These are phyloP conservation scores for Aspergillus baeticus DNA, from an alignment of 495 filamentous ascomycete genomes.

Conservation along the genomic window DNA sequence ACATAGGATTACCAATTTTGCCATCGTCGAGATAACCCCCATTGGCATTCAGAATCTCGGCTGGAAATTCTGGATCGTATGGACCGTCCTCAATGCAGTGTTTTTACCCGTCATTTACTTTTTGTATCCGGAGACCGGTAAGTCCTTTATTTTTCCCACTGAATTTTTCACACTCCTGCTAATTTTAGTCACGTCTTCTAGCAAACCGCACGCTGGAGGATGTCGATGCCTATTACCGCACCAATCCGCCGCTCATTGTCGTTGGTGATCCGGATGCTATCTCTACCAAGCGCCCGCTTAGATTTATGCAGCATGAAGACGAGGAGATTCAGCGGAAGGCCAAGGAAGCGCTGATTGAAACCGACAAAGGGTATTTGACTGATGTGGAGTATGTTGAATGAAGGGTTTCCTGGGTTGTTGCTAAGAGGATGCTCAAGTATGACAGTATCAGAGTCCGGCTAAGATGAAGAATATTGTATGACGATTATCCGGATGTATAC, in stretches of 20 bases:
- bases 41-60: constrained; percentile 54
- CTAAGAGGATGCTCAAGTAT: no score
- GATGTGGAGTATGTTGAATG: no score
- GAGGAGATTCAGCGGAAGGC: constrained; percentile 19
- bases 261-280: constrained; percentile 34
- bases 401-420: no score
- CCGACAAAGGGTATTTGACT: no score
- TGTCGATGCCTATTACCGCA: constrained; percentile 44
- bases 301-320: constrained; percentile 31
- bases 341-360: no score
- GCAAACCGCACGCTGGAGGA: constrained; percentile 47
- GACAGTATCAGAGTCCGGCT: no score
- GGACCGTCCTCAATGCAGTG: constrained; percentile 53
- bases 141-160: not conserved
- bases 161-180: no score
- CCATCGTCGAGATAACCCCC: constrained; percentile 60
- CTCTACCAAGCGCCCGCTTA: constrained; percentile 25
- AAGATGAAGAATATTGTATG: no score
- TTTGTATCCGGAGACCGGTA: constrained; percentile 60
- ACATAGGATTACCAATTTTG: constrained; percentile 55
- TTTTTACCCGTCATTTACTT: constrained; percentile 63
- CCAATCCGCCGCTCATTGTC: constrained; percentile 41
- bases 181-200: not conserved
- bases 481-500: no score
- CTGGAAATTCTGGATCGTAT: constrained; percentile 63